These are phyloP conservation scores for Sanghuangporus baumii DNA, from an alignment of 1,284 basidiomycete genomes.

Conservation along the genomic window DNA sequence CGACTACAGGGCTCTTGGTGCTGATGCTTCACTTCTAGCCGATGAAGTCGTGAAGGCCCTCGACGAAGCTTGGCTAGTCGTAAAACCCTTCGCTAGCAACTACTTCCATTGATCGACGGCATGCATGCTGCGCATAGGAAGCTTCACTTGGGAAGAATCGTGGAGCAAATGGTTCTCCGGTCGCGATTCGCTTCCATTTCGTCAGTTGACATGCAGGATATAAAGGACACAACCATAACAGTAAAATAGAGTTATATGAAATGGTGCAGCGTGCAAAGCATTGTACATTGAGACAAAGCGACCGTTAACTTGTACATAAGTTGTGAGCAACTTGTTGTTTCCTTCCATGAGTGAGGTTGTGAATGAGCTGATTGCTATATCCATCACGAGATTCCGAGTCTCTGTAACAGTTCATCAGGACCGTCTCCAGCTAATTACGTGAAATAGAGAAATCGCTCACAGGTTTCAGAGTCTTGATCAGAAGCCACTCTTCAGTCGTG, in stretches of 20 bases:
- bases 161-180: not conserved
- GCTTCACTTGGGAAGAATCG: not conserved
- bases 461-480: slow-evolving; percentile 90
- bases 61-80: slow-evolving; percentile 16
- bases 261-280: not conserved
- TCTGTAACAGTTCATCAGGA: not conserved
- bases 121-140: not conserved
- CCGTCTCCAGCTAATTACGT: not conserved
- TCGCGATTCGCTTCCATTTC: not conserved
- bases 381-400: slow-evolving; percentile 5
- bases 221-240: not conserved
- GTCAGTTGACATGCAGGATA: not conserved
- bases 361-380: not conserved
- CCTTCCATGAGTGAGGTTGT: not conserved
- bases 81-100: slow-evolving; percentile 5
- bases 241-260: not conserved
- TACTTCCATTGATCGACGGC: slow-evolving; percentile 6
- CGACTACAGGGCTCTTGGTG: not conserved
- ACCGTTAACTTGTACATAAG: not conserved
- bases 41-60: slow-evolving; percentile 12
- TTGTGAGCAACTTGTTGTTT: not conserved
- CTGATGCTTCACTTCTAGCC: not conserved
- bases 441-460: slow-evolving; percentile 37
- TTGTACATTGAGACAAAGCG: not conserved
- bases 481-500: slow-evolving; percentile 87